These are phyloP conservation scores for Eucalyptus paniculata DNA, from an alignment of 345 rosid genomes.

Conservation along the genomic window DNA sequence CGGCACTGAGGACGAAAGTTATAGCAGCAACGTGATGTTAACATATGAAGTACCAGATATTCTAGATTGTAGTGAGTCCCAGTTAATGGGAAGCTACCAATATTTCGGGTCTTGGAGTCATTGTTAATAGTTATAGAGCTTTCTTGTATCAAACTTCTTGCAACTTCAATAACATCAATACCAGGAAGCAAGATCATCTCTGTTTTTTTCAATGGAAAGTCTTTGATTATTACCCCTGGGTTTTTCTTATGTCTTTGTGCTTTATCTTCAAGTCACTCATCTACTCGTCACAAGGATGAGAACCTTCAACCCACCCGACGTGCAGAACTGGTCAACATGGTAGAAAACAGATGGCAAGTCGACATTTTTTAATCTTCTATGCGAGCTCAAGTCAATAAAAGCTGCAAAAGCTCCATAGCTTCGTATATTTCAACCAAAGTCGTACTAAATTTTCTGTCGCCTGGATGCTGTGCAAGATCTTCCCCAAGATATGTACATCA, in stretches of 20 bases:
- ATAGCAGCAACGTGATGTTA: slow-evolving; percentile 38
- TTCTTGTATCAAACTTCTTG: neutral
- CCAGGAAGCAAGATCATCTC: neutral
- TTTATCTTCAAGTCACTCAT: neutral
- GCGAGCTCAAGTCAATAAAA: neutral
- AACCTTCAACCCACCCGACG: neutral
- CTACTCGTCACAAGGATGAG: neutral
- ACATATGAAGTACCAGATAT: slow-evolving; percentile 48
- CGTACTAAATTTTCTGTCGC: neutral
- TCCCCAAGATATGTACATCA: neutral
- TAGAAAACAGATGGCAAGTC: neutral
- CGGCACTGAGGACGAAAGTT: slow-evolving; percentile 71
- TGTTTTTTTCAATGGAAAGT: neutral
- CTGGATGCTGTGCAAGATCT: neutral
- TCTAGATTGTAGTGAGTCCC: slow-evolving; percentile 35
- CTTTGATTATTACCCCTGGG: neutral
- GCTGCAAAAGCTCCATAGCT: neutral
- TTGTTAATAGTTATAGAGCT: neutral
- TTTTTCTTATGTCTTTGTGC: neutral
- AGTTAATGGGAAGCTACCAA: neutral
- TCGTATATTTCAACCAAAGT: neutral
- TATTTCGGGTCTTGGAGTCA: neutral
- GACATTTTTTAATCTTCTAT: neutral
- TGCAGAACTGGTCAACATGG: neutral
- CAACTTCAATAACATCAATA: neutral